phyloP scores from a whole-genome alignment of 2,329 filamentous ascomycete genomes.

The Fusarium torulosum region DNA sequence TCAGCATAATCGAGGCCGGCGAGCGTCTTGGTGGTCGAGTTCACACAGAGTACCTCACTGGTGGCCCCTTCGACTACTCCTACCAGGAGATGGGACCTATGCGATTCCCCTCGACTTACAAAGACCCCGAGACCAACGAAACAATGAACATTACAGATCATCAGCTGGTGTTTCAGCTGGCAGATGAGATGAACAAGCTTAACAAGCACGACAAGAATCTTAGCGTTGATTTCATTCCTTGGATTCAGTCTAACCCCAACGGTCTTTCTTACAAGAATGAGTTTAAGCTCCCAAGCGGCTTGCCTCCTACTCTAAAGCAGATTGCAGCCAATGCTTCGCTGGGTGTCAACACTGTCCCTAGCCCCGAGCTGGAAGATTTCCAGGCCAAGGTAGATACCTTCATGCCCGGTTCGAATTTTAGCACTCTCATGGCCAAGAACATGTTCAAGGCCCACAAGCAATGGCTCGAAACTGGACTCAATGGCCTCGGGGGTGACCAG shows the following conservation, averaged over 20 bases:
- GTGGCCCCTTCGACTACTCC: conserved; percentile 17
- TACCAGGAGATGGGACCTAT: conserved; percentile 29
- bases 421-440: conserved; percentile 22
- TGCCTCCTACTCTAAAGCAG: neutral
- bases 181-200: conserved; percentile 19
- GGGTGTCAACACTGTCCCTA: accelerated
- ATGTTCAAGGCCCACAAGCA: conserved; percentile 26
- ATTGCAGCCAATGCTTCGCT: conserved; percentile 3
- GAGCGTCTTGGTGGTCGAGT: conserved; percentile 17
- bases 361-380: neutral
- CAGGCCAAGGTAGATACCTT: neutral
- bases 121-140: conserved; percentile 8
- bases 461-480: conserved; percentile 15
- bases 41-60: conserved; percentile 4
- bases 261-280: conserved; percentile 16
- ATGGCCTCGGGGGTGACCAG: conserved; percentile 9
- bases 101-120: conserved; percentile 17
- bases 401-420: conserved; percentile 1
- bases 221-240: conserved; percentile 17
- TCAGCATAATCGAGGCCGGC: conserved; percentile 11
- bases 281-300: conserved; percentile 5
- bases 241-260: neutral
- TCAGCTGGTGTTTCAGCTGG: conserved; percentile 6
- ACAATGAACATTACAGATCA: conserved; percentile 26
- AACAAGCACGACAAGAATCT: conserved; percentile 15